Evolutionary conservation across 2,329 filamentous ascomycete genomes (phyloP), one percentile per base, ranked within the genome.

Genomic region (Aspergillus fumigatus): DNA sequence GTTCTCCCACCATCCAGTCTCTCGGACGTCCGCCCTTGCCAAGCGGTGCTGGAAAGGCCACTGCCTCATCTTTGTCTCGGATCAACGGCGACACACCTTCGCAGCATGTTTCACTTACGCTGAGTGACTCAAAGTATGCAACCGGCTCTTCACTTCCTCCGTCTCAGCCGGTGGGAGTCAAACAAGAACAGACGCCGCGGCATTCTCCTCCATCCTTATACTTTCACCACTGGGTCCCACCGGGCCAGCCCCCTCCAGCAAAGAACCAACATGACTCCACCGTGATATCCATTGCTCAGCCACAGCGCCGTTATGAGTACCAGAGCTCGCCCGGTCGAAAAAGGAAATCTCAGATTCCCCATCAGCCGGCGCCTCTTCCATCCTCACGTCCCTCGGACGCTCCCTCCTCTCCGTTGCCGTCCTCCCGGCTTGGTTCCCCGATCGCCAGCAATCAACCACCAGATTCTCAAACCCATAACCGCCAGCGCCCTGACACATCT

Each of bases 161-260:
- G 67, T 79, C 78, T 66, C 82, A 76, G 69, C 73, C 75, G 41
- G 81, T 84, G 54, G 75, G 78, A 7, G 74, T 79, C 41, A 70
- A 75, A 48, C 81, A 82, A 57, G 84, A 86, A 65, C 82, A 56
- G 14, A 63, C 88, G 63, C 84, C 86, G 49, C 75, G 84, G 48
- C 80, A 87, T 61, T 82, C 85, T 19, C 90, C 88, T 43, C 86
- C 88, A 0, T 88, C 87, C 23, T 89, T 96, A 50, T 94, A 90
- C 73, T 96, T 96, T 71, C 90, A 96, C 69, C 90, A 96, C 70
- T 96, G 92, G 91, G 89, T 93, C 58, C 92, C 92, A 48, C 92
- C 92, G 14, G 83, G 60, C 82, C 89, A 73, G 61, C 81, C 82
- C 58, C 88, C 89, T 68, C 87, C 88, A 77, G 86, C 88, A 84